phyloP scores from a whole-genome alignment of 257 asterid genomes.

The Solanum pennellii region DNA sequence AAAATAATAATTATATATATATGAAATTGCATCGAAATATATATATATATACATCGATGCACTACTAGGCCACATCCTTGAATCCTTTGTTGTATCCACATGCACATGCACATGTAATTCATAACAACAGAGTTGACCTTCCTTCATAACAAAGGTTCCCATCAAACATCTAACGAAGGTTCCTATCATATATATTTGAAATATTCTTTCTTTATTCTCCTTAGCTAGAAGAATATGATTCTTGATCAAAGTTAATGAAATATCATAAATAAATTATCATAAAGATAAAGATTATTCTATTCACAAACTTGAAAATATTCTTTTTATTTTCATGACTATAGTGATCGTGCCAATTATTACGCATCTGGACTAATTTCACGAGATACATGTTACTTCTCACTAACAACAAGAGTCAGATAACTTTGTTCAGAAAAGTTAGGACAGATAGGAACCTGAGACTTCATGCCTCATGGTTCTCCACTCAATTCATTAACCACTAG shows the following conservation, averaged over 20 bases:
- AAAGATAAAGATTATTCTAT: background rate
- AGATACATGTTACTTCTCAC: background rate
- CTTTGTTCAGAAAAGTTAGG: background rate
- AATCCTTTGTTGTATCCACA: background rate
- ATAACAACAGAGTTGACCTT: background rate
- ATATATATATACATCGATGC: background rate
- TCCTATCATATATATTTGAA: background rate
- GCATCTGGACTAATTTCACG: background rate
- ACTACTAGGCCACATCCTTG: background rate
- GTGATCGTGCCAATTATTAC: fast-evolving
- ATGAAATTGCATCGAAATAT: no score
- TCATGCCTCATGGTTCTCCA: background rate
- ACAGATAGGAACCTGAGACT: background rate
- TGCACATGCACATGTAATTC: background rate
- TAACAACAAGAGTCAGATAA: fast-evolving
- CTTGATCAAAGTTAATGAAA: background rate
- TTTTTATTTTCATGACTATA: no score
- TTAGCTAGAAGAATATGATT: background rate
- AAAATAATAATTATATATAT: no score
- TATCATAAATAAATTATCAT: background rate
- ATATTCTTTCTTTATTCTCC: background rate
- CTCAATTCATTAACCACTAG: background rate
- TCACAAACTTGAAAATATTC: background rate
- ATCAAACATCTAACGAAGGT: background rate
- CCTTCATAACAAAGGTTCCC: background rate